These are phyloP conservation scores for Lentinus brumalis DNA, from an alignment of 768 basidiomycete species.

Conservation along the genomic window DNA sequence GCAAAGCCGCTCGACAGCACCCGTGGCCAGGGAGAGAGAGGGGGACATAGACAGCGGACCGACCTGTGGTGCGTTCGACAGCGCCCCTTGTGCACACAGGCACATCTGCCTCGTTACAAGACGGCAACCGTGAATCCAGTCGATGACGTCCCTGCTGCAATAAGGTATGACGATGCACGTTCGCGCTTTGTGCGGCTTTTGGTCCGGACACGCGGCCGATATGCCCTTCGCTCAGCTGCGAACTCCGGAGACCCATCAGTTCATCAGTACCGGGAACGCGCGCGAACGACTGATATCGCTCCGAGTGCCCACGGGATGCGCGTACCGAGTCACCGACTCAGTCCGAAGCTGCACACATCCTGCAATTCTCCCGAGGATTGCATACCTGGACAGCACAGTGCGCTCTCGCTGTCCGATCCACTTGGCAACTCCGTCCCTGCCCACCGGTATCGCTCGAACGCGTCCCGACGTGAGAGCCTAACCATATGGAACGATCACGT, in stretches of 20 bases:
- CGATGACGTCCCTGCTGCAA: constrained; percentile 12
- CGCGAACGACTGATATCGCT: constrained; percentile 4
- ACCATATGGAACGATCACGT: constrained; percentile 26
- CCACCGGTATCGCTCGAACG: constrained; percentile 7
- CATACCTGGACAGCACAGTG: constrained; percentile 4
- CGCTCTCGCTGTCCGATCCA: not conserved
- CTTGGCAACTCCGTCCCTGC: constrained; percentile 3
- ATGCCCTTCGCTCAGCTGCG: not conserved
- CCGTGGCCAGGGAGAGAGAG: constrained; percentile 1
- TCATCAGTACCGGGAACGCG: not conserved
- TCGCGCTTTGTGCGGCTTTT: not conserved
- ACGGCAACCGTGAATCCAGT: not conserved
- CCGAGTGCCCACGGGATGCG: not conserved
- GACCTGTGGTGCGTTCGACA: constrained; percentile 1
- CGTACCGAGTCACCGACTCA: constrained; percentile 4
- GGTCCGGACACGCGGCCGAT: not conserved
- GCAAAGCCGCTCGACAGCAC: not conserved
- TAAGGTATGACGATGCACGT: constrained; percentile 1
- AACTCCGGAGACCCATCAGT: constrained; percentile 2
- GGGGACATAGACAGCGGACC: not conserved
- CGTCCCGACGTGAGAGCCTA: constrained; percentile 10
- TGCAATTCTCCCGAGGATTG: constrained; percentile 16
- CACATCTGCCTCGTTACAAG: not conserved
- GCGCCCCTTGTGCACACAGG: constrained; percentile 6
- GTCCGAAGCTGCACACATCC: constrained; percentile 4